Base-by-base conservation (phyloP, 2,329 filamentous ascomycete genomes). In the Hymenoscyphus occultus region DNA sequence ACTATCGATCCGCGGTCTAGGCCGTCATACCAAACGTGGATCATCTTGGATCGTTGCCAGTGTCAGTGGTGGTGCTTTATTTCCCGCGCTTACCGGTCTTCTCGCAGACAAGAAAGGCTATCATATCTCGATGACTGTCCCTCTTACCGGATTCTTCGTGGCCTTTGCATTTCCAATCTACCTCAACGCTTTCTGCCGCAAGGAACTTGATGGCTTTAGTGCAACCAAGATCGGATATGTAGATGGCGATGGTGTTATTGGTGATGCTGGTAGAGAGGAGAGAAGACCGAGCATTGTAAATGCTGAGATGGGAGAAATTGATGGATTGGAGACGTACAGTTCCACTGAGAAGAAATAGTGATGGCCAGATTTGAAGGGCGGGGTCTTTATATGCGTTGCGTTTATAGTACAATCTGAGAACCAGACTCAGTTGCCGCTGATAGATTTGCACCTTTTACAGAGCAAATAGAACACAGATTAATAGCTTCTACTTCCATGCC, bases 11-110 rank as follows among this genome's bases (percentile, higher is more conserved):
- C 84, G 90, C 28, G 90, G 90, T 3, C 81, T 93, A 2, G 91
- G 91, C 13, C 84, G 87, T 31, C 88, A 93, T 78, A 90, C 88
- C 40, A 93, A 93, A 80, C 83, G 90, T 67, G 91, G 90, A 0
- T 87, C 86, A 1, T 89, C 89, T 2, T 89, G 85, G 75, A 87
- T 91, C 64, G 83, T 92, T 1, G 88, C 81, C 0, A 89, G 88
- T 69, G 89, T 93, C 1, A 81, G 84, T 22, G 90, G 90, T n/a
- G 91, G 90, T 65, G 90, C 90, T 1, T 82, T 84, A 19, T 88
- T 93, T 7, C 90, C 91, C 0, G 87, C 90, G 0, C 79, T 93
- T 51, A 83, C 89, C 0, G 90, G 90, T 40, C 19, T 63, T 2
- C 62, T 60, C 3, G 62, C 62, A 7, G 62, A 63, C 16, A 54